Conservation (phyloP, 2,329 filamentous ascomycete genomes). For the Penicillium rolfsii region DNA sequence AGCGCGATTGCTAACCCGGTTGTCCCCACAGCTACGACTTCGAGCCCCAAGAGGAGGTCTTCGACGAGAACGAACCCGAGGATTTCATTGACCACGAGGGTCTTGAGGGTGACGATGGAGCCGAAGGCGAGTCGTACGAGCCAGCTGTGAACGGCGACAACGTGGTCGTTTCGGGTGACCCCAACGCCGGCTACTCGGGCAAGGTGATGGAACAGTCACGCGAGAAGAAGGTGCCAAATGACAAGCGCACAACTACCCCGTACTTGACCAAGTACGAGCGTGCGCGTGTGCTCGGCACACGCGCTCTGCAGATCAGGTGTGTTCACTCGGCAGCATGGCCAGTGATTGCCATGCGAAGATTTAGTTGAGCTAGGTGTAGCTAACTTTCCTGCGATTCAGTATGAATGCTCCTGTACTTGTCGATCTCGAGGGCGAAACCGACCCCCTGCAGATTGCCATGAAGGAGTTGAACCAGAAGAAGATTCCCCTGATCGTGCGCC, state of each 20-base stretch:
- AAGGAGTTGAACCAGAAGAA: constrained; percentile 99
- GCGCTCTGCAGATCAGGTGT: constrained; percentile 93
- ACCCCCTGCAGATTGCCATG: constrained; percentile 94
- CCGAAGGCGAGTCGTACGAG: constrained; percentile 47
- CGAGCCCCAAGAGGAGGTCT: constrained; percentile 63
- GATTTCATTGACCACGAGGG: constrained; percentile 62
- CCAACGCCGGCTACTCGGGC: constrained; percentile 51
- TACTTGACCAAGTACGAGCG: constrained; percentile 99
- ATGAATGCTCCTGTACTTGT: constrained; percentile 98
- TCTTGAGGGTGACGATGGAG: constrained; percentile 57
- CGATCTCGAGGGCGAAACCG: constrained; percentile 95
- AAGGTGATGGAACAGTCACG: constrained; percentile 62
- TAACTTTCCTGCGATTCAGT: constrained; percentile 53
- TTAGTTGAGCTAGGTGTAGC: constrained; percentile 1
- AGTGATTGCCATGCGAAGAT: neutral
- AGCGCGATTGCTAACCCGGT: constrained; percentile 32
- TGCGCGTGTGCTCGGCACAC: constrained; percentile 87
- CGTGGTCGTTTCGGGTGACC: constrained; percentile 54
- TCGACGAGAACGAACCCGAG: constrained; percentile 68
- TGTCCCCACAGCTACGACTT: constrained; percentile 48
- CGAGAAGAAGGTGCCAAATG: constrained; percentile 87
- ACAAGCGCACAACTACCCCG: constrained; percentile 87
- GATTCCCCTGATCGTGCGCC: constrained; percentile 90
- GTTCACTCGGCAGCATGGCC: constrained; percentile 57
- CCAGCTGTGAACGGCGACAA: constrained; percentile 45